Conservation (phyloP, 306 rosid species). For the Pyrus communis region DNA sequence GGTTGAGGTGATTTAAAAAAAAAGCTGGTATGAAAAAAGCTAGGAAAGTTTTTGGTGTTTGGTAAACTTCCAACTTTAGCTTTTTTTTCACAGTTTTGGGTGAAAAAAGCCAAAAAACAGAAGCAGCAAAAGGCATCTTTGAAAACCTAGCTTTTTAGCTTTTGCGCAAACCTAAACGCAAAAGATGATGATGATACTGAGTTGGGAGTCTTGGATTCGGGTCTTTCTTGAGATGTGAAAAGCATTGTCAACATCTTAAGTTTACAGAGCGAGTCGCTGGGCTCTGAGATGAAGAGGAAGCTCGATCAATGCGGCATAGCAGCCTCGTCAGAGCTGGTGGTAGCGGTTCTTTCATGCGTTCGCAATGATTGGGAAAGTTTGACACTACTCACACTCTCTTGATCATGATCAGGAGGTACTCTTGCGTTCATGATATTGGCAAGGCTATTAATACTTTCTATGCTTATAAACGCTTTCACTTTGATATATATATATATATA, state of each 20-base stretch:
- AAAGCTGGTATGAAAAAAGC: too few relatives aligned
- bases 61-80: too few relatives aligned
- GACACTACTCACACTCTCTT: slow-evolving; percentile 70
- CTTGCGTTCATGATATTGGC: slow-evolving; percentile 69
- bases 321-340: slow-evolving; percentile 58
- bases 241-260: slow-evolving; percentile 49
- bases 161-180: too few relatives aligned
- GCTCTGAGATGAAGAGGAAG: slow-evolving; percentile 35
- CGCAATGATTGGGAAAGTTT: slow-evolving; percentile 90
- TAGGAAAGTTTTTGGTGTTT: too few relatives aligned
- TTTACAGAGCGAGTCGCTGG: not conserved
- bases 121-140: too few relatives aligned
- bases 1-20: too few relatives aligned
- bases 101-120: too few relatives aligned
- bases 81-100: too few relatives aligned
- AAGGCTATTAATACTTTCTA: slow-evolving; percentile 70
- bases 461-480: slow-evolving; percentile 48
- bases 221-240: slow-evolving; percentile 34
- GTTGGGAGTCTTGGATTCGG: slow-evolving; percentile 16
- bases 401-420: slow-evolving; percentile 74
- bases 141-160: too few relatives aligned
- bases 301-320: slow-evolving; percentile 45
- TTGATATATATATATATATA: slow-evolving; percentile 4
- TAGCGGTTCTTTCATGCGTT: slow-evolving; percentile 48
- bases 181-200: not conserved